Evolutionary conservation across 805 yeast genomes (phyloP).

Genomic region (Teunomyces kruisii): DNA sequence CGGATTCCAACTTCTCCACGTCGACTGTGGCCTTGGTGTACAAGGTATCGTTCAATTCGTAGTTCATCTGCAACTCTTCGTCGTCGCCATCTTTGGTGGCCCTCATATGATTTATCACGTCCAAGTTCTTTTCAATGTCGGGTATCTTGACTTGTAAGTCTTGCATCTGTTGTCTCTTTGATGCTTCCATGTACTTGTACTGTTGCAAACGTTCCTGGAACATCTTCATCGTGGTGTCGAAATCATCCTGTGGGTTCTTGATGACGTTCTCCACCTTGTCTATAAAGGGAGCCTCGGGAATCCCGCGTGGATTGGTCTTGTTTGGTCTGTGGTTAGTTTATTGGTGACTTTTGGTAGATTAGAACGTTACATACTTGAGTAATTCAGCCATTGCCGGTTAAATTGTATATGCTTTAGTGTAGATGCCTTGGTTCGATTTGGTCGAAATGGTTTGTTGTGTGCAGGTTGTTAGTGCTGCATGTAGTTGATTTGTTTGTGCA

Average conservation of each 20-base stretch:
- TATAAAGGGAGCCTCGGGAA: constrained; percentile 94
- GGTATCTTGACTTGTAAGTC: constrained; percentile 75
- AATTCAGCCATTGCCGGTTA: constrained; percentile 27
- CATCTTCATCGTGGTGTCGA: constrained; percentile 64
- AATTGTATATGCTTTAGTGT: too few species aligned
- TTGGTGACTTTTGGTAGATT: constrained; percentile 1
- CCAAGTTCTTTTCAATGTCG: constrained; percentile 85
- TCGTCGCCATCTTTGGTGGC: constrained; percentile 40
- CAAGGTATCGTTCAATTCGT: constrained; percentile 90
- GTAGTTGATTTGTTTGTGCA: too few species aligned
- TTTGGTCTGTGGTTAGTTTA: constrained; percentile 43
- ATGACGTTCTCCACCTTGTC: constrained; percentile 77
- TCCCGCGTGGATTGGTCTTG: constrained; percentile 84
- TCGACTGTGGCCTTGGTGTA: constrained; percentile 79
- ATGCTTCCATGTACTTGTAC: constrained; percentile 81
- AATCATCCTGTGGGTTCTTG: constrained; percentile 61
- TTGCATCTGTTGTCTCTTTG: constrained; percentile 47
- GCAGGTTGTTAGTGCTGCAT: too few species aligned
- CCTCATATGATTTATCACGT: constrained; percentile 62
- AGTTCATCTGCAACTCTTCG: constrained; percentile 57
- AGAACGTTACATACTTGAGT: constrained; percentile 25
- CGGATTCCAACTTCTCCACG: constrained; percentile 53
- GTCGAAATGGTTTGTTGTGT: too few species aligned
- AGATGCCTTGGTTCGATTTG: not conserved
- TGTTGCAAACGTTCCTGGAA: constrained; percentile 89